Percentiles rank a stretch among this genome's conserved stretches.
Conservation (phyloP, 805 yeast genomes). For the Hanseniaspora jakobsenii region DNA sequence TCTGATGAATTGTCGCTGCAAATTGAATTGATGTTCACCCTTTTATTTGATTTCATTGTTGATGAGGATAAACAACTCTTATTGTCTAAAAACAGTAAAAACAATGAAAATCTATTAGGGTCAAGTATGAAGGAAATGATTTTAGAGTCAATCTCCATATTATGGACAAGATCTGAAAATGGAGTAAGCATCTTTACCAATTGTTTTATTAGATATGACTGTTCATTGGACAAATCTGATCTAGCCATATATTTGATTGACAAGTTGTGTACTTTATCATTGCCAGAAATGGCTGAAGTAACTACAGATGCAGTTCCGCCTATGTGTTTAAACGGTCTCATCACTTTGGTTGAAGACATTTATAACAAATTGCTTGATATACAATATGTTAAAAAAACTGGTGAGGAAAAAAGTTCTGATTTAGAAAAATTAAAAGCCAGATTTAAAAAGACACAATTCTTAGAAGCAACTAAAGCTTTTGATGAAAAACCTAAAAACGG, state of each 20-base stretch:
- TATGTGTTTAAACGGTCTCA: slow-evolving; percentile 75
- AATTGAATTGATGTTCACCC: slow-evolving; percentile 56
- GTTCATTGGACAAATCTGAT: slow-evolving; percentile 79
- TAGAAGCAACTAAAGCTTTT: slow-evolving; percentile 60
- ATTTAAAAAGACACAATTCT: slow-evolving; percentile 56
- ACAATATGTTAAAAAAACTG: too few species aligned
- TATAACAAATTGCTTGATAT: slow-evolving; percentile 34
- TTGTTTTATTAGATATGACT: slow-evolving; percentile 73
- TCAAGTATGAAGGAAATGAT: slow-evolving; percentile 60
- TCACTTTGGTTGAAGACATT: slow-evolving; percentile 55
- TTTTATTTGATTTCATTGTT: slow-evolving; percentile 49
- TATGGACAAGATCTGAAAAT: slow-evolving; percentile 55
- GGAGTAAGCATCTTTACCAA: slow-evolving; percentile 38
- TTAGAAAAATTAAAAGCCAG: slow-evolving; percentile 23
- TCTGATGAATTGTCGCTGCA: slow-evolving; percentile 63
- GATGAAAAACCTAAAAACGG: slow-evolving; percentile 74
- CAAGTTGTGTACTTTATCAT: slow-evolving; percentile 60
- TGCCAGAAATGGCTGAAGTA: slow-evolving; percentile 70
- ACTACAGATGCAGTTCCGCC: slow-evolving; percentile 88
- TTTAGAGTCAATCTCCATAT: slow-evolving; percentile 68
- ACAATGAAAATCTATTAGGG: slow-evolving; percentile 22
- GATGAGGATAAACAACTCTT: too few species aligned
- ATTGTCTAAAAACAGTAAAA: too few species aligned
- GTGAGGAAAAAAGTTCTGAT: slow-evolving; percentile 16
- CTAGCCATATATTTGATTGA: slow-evolving; percentile 55